Conservation (phyloP, 306 rosid species). For the Notholithocarpus densiflorus region DNA sequence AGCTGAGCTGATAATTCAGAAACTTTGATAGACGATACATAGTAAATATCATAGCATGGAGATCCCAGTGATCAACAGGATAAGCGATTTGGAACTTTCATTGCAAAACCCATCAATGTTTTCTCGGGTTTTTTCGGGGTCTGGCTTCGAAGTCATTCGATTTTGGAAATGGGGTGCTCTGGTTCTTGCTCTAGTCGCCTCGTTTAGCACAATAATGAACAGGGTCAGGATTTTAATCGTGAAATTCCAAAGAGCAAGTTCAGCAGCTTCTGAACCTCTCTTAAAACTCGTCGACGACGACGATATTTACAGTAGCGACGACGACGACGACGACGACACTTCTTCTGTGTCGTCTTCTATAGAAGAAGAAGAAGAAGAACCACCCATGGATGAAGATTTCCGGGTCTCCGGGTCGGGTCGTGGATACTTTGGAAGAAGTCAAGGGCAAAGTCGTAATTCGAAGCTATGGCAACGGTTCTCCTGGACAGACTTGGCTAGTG, state of each 20-base stretch:
- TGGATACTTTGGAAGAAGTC: slow-evolving; percentile 18
- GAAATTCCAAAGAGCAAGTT: slow-evolving; percentile 10
- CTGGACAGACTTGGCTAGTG: slow-evolving; percentile 55
- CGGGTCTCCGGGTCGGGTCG: slow-evolving; percentile 37
- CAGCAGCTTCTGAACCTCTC: slow-evolving; percentile 31
- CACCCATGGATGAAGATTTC: slow-evolving; percentile 34
- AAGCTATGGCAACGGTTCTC: slow-evolving; percentile 41
- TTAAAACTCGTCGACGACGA: slow-evolving; percentile 11
- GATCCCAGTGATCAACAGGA: slow-evolving; percentile 45
- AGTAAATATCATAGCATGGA: slow-evolving; percentile 35
- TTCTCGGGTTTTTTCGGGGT: slow-evolving; percentile 28
- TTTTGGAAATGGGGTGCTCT: slow-evolving; percentile 65
- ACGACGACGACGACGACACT: slow-evolving; percentile 35
- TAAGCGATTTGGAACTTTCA: slow-evolving; percentile 37
- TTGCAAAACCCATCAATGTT: slow-evolving; percentile 31
- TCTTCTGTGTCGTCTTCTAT: slow-evolving; percentile 19
- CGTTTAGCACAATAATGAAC: slow-evolving; percentile 49
- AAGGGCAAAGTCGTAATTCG: slow-evolving; percentile 2
- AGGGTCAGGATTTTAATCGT: slow-evolving; percentile 41
- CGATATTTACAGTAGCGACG: slow-evolving; percentile 33
- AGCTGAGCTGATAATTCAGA: too few relatives aligned
- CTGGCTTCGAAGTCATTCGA: slow-evolving; percentile 26
- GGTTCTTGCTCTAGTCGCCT: slow-evolving; percentile 54
- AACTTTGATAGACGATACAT: too few relatives aligned
- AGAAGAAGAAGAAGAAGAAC: slow-evolving; percentile 14